Evolutionary conservation across 345 rosid species (phyloP).

Genomic region (Salix viminalis): DNA sequence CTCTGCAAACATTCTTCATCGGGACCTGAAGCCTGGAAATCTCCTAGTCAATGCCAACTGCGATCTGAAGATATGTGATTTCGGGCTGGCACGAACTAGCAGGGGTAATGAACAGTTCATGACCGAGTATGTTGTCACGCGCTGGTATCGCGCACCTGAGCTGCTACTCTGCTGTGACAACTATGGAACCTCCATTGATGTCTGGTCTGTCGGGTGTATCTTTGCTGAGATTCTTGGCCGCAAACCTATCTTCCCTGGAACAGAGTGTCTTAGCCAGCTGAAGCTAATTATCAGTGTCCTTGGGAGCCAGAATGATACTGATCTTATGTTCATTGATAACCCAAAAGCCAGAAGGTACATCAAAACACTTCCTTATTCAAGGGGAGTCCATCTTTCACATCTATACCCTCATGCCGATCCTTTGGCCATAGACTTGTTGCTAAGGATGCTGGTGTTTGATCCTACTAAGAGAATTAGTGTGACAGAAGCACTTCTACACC

Average conservation of each 20-base stretch:
- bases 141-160: slow-evolving; percentile 42
- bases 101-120: slow-evolving; percentile 41
- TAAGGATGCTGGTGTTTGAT: slow-evolving; percentile 29
- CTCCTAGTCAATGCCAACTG: slow-evolving; percentile 81
- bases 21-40: slow-evolving; percentile 89
- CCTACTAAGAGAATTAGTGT: slow-evolving; percentile 30
- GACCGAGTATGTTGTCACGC: slow-evolving; percentile 38
- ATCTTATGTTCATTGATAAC: slow-evolving; percentile 26
- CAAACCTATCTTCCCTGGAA: slow-evolving; percentile 32
- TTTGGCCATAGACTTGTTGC: slow-evolving; percentile 30
- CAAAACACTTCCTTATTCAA: slow-evolving; percentile 21
- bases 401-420: slow-evolving; percentile 29
- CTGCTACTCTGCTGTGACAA: slow-evolving; percentile 30
- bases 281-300: slow-evolving; percentile 26
- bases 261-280: slow-evolving; percentile 33
- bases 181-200: slow-evolving; percentile 31
- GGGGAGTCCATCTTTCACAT: slow-evolving; percentile 19
- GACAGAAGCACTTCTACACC: slow-evolving; percentile 30
- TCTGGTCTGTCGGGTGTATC: slow-evolving; percentile 42
- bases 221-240: slow-evolving; percentile 37
- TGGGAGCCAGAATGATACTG: slow-evolving; percentile 27
- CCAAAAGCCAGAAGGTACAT: slow-evolving; percentile 26
- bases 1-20: slow-evolving; percentile 79
- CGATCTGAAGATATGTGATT: slow-evolving; percentile 78
- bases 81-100: slow-evolving; percentile 77